Evolutionary conservation across 2,329 filamentous ascomycete species (phyloP), one percentile per base, ranked within the genome.

Genomic region (Fusarium albidum): DNA sequence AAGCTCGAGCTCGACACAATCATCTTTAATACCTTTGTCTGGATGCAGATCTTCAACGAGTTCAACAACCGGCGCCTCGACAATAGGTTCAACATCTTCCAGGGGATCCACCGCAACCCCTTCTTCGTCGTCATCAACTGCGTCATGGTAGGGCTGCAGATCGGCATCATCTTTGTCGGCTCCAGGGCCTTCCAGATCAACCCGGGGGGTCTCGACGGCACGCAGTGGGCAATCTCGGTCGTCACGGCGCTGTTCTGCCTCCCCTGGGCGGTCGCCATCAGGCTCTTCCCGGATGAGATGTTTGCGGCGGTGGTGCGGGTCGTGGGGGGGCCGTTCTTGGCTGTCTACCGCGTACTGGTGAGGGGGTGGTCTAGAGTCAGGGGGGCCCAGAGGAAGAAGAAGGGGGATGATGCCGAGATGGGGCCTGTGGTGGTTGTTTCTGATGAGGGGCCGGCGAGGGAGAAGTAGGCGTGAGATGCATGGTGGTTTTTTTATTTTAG

Each of bases 41-140:
- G 84, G 85, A 85, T 88, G 81, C 85, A 88, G 64, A 86, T 88
- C 56, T 88, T 88, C 75, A 88, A 88, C 69, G 79, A 85, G 69
- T 82, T 85, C 73, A 87, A 87, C 72, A 85, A 83, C 67, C 78
- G 84, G 13, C 82, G 83, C 15, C 75, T 87, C 1, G 84, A 87
- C 64, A 86, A 86, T 70, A 79, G 80, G 54, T 79, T 87, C 72
- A 86, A 86, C 61, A 79, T 87, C 33, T 80, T 87, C 45, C 80
- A 85, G 62, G 83, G 83, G 17, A 18, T 86, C 4, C 75, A 78
- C 54, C 76, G 76, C 46, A 86, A 86, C 66, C 74, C 71, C 53
- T 84, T 84, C 70, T 87, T 86, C 65, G 76, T 86, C 34, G 68
- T 74, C 32, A 85, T 87, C 65, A 83, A 81, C 49, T 64, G 72